Conservation (phyloP, 371 early-diverging fungal species). For the Haplosporangium sp. region DNA sequence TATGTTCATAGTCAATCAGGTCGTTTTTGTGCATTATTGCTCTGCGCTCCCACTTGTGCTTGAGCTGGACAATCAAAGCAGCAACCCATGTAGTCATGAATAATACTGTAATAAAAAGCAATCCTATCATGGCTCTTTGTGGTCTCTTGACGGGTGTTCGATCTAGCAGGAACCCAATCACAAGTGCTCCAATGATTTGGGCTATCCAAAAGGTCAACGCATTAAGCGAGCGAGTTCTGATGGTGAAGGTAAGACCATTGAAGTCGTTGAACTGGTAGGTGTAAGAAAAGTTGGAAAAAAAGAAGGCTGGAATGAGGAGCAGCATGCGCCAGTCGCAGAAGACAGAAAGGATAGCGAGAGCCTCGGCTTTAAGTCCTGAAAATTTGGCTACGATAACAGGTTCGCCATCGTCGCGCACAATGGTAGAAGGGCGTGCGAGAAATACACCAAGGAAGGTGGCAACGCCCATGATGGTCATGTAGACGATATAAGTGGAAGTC, state of each 20-base stretch:
- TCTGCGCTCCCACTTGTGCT: slow-evolving; percentile 56
- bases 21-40: background rate
- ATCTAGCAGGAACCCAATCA: slow-evolving; percentile 72
- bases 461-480: slow-evolving; percentile 74
- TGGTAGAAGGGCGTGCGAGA: slow-evolving; percentile 70
- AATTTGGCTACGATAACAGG: slow-evolving; percentile 66
- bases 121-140: slow-evolving; percentile 65
- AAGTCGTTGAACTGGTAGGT: slow-evolving; percentile 75
- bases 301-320: slow-evolving; percentile 73
- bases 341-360: slow-evolving; percentile 67
- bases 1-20: slow-evolving; percentile 56
- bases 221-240: slow-evolving; percentile 77
- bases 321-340: slow-evolving; percentile 78
- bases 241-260: slow-evolving; percentile 70
- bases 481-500: slow-evolving; percentile 67
- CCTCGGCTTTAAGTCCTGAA: slow-evolving; percentile 65
- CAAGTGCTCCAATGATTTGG: slow-evolving; percentile 74
- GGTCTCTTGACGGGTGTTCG: slow-evolving; percentile 59
- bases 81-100: slow-evolving; percentile 78
- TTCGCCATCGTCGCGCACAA: slow-evolving; percentile 73
- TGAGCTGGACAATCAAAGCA: slow-evolving; percentile 69
- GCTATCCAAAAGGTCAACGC: slow-evolving; percentile 78
- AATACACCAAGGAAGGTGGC: slow-evolving; percentile 66
- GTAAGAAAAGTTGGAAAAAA: slow-evolving; percentile 84
- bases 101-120: slow-evolving; percentile 59